A percentile compares a stretch with the other conserved stretches of the same genome.
These are phyloP conservation scores for Sarcodon sp. DNA, from an alignment of 768 basidiomycete species.

Conservation along the genomic window DNA sequence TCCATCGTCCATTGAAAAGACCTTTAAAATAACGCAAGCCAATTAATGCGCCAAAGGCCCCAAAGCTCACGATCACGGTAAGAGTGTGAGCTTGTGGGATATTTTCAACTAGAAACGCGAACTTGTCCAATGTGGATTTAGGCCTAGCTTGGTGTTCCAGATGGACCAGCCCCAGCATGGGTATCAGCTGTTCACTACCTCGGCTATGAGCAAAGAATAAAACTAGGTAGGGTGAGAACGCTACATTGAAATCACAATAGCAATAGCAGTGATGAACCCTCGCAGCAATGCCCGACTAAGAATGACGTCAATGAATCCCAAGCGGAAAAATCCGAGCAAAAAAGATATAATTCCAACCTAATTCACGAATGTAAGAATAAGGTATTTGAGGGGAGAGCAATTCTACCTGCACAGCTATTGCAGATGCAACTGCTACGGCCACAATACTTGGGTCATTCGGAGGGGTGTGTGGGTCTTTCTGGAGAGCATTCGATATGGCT, in stretches of 20 bases:
- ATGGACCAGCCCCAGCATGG: conserved; percentile 72
- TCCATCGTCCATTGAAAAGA: conserved; percentile 45
- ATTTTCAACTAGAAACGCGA: conserved; percentile 58
- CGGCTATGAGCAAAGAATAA: conserved; percentile 1
- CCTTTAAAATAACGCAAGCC: conserved; percentile 44
- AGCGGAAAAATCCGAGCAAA: conserved; percentile 71
- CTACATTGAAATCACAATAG: conserved; percentile 75
- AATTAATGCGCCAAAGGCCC: conserved; percentile 55
- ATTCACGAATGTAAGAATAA: background rate
- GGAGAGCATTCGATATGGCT: conserved; percentile 58
- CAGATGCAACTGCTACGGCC: conserved; percentile 60
- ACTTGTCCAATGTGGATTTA: conserved; percentile 63
- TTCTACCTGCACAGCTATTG: conserved; percentile 72
- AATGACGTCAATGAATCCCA: conserved; percentile 91
- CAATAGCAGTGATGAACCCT: conserved; percentile 80
- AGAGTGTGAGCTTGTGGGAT: conserved; percentile 41
- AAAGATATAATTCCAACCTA: conserved; percentile 82
- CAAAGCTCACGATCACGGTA: conserved; percentile 68
- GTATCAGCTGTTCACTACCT: conserved; percentile 67
- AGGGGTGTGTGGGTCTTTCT: conserved; percentile 14
- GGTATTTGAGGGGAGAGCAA: background rate
- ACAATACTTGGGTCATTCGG: conserved; percentile 31
- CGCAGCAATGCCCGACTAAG: conserved; percentile 79
- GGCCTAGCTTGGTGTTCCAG: conserved; percentile 44
- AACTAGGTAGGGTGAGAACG: conserved; percentile 13